These are phyloP conservation scores for Heritiera littoralis DNA, from an alignment of 345 rosid genomes.

Conservation along the genomic window DNA sequence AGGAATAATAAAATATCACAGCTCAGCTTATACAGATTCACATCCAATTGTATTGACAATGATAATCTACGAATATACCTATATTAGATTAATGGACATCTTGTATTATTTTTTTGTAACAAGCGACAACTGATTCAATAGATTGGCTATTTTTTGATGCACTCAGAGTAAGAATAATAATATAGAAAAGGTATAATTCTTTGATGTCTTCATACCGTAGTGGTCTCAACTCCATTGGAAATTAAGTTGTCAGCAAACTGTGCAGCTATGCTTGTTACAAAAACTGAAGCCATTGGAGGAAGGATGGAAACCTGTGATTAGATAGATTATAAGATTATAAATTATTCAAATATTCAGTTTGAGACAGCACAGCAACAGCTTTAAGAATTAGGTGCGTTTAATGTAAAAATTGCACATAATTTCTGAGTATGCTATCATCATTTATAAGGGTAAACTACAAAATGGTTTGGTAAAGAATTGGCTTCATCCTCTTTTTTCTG, in stretches of 20 bases:
- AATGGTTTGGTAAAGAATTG: not conserved
- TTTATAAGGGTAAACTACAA: not conserved
- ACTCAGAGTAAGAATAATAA: not conserved
- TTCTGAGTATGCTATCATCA: not conserved
- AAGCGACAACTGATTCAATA: conserved; percentile 12
- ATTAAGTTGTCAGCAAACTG: conserved; percentile 86
- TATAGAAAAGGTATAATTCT: conserved; percentile 2
- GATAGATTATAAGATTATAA: not conserved
- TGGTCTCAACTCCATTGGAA: conserved; percentile 73
- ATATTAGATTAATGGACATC: not conserved
- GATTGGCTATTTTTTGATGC: conserved; percentile 8
- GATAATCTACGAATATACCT: not conserved
- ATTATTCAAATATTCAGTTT: not conserved
- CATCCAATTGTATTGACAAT: not conserved
- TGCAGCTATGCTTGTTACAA: conserved; percentile 74
- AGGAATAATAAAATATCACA: conserved; percentile 3
- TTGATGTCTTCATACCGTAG: conserved; percentile 53
- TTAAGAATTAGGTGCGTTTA: not conserved
- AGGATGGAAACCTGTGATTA: conserved; percentile 83
- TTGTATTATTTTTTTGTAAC: not conserved
- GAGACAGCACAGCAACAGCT: not conserved
- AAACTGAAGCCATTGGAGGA: conserved; percentile 87
- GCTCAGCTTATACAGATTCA: not conserved
- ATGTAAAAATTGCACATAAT: not conserved
- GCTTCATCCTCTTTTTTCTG: not conserved